These are phyloP conservation scores for Aspergillus ellipticus DNA, from an alignment of 495 filamentous ascomycete genomes.

Conservation along the genomic window DNA sequence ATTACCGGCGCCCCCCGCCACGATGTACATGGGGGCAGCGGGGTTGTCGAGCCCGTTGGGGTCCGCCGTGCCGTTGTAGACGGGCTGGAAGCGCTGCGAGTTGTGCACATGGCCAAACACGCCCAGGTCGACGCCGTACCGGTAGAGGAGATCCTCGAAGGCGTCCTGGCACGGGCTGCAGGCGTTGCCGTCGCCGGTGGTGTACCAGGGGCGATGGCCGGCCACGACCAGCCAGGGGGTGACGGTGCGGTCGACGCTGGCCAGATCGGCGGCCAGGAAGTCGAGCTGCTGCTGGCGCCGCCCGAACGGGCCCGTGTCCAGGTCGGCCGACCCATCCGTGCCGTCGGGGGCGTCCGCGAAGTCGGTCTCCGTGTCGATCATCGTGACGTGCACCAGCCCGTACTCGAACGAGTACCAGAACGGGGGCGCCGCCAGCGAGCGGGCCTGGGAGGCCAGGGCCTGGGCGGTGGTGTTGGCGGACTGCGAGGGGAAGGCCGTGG, in stretches of 20 bases:
- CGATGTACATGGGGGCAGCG: constrained; percentile 54
- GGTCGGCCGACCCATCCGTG: constrained; percentile 39
- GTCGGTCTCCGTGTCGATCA: constrained; percentile 58
- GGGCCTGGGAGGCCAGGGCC: constrained; percentile 44
- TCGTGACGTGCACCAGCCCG: constrained; percentile 54
- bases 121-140: constrained; percentile 58
- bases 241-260: constrained; percentile 44
- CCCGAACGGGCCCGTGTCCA: constrained; percentile 54
- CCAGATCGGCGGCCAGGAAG: constrained; percentile 47
- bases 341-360: constrained; percentile 43
- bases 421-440: constrained; percentile 49
- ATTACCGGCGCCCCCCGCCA: constrained; percentile 45
- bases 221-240: constrained; percentile 58
- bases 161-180: constrained; percentile 53
- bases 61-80: constrained; percentile 41
- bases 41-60: constrained; percentile 49
- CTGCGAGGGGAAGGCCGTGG: constrained; percentile 41
- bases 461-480: constrained; percentile 46
- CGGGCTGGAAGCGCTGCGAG: constrained; percentile 45
- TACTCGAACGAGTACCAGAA: constrained; percentile 67
- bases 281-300: constrained; percentile 27
- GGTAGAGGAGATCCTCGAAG: constrained; percentile 56
- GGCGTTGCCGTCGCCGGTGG: constrained; percentile 26
- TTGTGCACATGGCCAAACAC: constrained; percentile 62
- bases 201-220: constrained; percentile 62